These are phyloP conservation scores for Herpetomonas muscarum DNA, from an alignment of 208 protist species.

Conservation along the genomic window DNA sequence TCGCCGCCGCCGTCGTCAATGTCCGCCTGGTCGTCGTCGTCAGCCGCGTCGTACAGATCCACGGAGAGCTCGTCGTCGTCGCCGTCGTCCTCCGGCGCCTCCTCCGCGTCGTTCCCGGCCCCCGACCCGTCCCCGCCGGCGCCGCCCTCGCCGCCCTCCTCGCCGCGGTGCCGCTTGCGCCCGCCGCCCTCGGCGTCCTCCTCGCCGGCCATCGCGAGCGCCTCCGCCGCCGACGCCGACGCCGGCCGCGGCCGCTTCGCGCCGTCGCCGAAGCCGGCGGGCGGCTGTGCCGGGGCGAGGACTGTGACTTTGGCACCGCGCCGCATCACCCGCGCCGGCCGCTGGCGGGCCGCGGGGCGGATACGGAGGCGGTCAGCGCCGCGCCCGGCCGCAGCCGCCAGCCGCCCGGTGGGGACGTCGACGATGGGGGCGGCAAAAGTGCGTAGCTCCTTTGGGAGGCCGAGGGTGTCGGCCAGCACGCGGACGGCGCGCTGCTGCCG, in stretches of 20 bases:
- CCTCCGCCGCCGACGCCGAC: neutral
- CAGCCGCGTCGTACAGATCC: neutral
- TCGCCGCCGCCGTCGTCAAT: neutral
- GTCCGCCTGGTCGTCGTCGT: neutral
- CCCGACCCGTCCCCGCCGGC: neutral
- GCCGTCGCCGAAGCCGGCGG: neutral
- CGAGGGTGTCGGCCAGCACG: slow-evolving; percentile 19
- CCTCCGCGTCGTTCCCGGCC: neutral
- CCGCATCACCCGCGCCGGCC: slow-evolving; percentile 46
- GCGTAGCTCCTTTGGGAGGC: slow-evolving; percentile 34
- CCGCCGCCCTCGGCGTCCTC: neutral
- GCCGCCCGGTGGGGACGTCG: slow-evolving; percentile 1
- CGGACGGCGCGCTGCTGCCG: slow-evolving; percentile 11
- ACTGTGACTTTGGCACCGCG: slow-evolving; percentile 67
- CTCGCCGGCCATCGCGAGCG: neutral
- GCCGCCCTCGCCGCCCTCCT: neutral
- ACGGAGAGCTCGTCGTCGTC: neutral
- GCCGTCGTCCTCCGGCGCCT: neutral
- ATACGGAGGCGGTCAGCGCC: slow-evolving; percentile 35
- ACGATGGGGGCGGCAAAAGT: slow-evolving; percentile 21
- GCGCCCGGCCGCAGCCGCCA: slow-evolving; percentile 10
- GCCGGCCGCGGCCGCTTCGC: neutral
- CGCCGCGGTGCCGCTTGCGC: neutral
- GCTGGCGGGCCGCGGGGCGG: slow-evolving; percentile 31
- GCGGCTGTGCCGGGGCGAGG: slow-evolving; percentile 2